These are phyloP conservation scores for Mrakia frigida DNA, from an alignment of 768 basidiomycete species.

Conservation along the genomic window DNA sequence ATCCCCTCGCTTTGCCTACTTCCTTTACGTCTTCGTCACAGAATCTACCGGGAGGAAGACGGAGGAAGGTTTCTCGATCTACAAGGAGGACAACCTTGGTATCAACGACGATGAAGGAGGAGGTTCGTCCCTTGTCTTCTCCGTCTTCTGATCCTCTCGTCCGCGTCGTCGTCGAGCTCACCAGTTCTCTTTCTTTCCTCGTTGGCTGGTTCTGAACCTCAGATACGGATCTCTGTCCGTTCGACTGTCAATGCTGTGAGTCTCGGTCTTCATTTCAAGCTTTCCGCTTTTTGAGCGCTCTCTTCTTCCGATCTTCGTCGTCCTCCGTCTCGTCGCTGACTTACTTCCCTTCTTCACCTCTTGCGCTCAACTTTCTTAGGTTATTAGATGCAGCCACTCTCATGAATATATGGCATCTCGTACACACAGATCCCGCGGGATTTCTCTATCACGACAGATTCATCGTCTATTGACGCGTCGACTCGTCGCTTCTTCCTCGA, in stretches of 20 bases:
- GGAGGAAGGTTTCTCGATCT: constrained; percentile 45
- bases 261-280: too few relatives aligned
- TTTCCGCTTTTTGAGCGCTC: too few relatives aligned
- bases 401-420: too few relatives aligned
- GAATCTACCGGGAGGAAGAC: constrained; percentile 40
- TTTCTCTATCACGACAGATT: too few relatives aligned
- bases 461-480: too few relatives aligned
- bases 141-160: background rate
- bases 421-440: too few relatives aligned
- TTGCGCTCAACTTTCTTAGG: too few relatives aligned
- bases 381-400: too few relatives aligned
- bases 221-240: constrained; percentile 45
- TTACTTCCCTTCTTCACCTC: too few relatives aligned
- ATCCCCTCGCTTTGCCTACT: background rate
- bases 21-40: constrained; percentile 13
- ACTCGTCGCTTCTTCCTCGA: too few relatives aligned
- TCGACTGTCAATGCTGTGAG: constrained; percentile 46
- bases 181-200: background rate
- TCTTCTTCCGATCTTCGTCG: too few relatives aligned
- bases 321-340: too few relatives aligned
- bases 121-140: background rate
- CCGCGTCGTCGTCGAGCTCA: background rate
- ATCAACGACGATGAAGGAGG: constrained; percentile 45
- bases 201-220: background rate
- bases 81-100: constrained; percentile 43